These are phyloP conservation scores for Lactarius sanguifluus DNA, from an alignment of 768 basidiomycete genomes.

Conservation along the genomic window DNA sequence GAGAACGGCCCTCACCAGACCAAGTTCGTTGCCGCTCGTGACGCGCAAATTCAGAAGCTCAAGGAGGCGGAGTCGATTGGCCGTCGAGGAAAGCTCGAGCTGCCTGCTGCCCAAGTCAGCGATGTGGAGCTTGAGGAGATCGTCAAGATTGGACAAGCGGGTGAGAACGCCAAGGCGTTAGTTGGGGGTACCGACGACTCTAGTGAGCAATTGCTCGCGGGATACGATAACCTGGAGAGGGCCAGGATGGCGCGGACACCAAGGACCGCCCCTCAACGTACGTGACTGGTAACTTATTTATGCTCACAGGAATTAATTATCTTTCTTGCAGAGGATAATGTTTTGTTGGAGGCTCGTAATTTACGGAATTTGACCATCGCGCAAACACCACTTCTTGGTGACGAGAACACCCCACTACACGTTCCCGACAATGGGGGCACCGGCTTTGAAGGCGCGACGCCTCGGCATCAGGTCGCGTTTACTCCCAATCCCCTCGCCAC, in stretches of 20 bases:
- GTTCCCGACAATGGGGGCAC: constrained; percentile 70
- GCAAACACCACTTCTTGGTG: constrained; percentile 93
- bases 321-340: constrained; percentile 77
- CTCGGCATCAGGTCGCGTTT: constrained; percentile 84
- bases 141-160: constrained; percentile 94
- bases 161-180: constrained; percentile 84
- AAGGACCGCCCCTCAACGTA: constrained; percentile 89
- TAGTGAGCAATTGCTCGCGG: constrained; percentile 82
- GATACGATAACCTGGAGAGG: constrained; percentile 86
- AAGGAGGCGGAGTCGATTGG: constrained; percentile 98
- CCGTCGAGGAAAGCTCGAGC: constrained; percentile 74
- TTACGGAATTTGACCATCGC: constrained; percentile 88
- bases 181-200: constrained; percentile 83
- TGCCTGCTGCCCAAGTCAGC: constrained; percentile 91
- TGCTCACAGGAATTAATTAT: constrained; percentile 18
- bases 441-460: constrained; percentile 94
- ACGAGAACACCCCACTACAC: constrained; percentile 96
- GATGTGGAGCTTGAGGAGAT: constrained; percentile 96
- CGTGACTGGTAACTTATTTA: not conserved
- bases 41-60: constrained; percentile 96
- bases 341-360: constrained; percentile 94
- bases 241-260: constrained; percentile 94
- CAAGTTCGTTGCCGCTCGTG: constrained; percentile 94
- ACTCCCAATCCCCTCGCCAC: constrained; percentile 97
- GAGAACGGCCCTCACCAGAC: constrained; percentile 67